Base-by-base conservation (phyloP, 306 rosid species). In the Lablab purpureus region DNA sequence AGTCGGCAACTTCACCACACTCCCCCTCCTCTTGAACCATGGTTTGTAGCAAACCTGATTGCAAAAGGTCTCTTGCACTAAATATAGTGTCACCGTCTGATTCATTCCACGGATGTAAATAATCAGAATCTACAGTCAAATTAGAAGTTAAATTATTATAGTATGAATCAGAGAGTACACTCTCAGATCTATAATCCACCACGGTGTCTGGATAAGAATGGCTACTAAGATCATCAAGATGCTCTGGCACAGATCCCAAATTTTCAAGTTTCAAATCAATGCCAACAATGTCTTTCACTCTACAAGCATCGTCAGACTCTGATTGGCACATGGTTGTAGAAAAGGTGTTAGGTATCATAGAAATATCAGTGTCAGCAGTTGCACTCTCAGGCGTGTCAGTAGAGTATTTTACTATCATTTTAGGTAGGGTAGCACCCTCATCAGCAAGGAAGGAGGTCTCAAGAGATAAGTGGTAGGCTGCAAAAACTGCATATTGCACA, bases 371-470 rank as follows among this genome's bases (percentile, higher is more conserved):
- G 60, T 89, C 93, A 23, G 77, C 79, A 11, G 79, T 73, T 72
- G 80, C 66, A 87, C 83, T 84, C 73, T 83, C 93, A 3, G 81
- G 86, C 66, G 80, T 41, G 67, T 87, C 67, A 65, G 79, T 65
- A 43, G 87, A 73, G 68, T 75, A 75, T 74, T 82, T 87, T 37
- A 80, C 73, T 50, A 83, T 76, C 85, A 89, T 87, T 87, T 91
- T 91, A 54, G 98, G 98, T 28, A 96, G 90, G 64, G 97, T 87
- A 80, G 98, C 99, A 85, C 99, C 99, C 86, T 96, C 99, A 59
- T 96, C 99, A 22, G 90, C 99, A 72, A 96, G 98, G 80, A 96
- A 96, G 47, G 99, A 96, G 70, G 98, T 96, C 87, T 96, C 94
- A 49, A 93, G 97, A 59, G 99, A 96, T 80, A 96, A 93, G 83